Percentiles rank a stretch among this genome's conserved stretches.
phyloP scores from a whole-genome alignment of 352 stramenopile species.

The Globisporangium iwayamae region DNA sequence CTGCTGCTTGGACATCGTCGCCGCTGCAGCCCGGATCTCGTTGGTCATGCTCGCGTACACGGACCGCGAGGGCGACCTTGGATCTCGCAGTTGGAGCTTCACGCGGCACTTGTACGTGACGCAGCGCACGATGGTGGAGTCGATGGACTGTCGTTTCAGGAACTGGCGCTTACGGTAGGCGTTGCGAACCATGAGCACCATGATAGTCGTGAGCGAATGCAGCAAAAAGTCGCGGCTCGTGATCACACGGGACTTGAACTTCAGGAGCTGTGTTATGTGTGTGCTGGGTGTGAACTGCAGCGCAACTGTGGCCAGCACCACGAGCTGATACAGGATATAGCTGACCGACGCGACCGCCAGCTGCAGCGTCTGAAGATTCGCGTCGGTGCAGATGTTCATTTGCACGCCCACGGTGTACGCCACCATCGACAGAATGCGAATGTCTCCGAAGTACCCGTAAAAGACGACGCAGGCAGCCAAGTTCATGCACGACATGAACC shows the following conservation, averaged over 20 bases:
- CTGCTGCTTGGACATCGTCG: conserved; percentile 7
- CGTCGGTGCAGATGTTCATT: conserved; percentile 8
- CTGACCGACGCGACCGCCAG: not conserved
- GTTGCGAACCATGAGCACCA: conserved; percentile 13
- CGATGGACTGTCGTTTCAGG: not conserved
- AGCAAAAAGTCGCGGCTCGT: conserved; percentile 7
- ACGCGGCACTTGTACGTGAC: conserved; percentile 18
- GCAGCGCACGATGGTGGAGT: conserved; percentile 14
- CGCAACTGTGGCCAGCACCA: not conserved
- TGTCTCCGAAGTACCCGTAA: not conserved
- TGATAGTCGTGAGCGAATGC: conserved; percentile 14
- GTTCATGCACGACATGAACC: conserved; percentile 15
- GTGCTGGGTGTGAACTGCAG: conserved; percentile 5
- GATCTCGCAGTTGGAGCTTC: not conserved
- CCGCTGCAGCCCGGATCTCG: not conserved
- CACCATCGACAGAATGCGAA: not conserved
- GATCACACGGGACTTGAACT: not conserved
- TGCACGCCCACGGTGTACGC: not conserved
- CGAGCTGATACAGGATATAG: conserved; percentile 1
- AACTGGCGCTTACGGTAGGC: conserved; percentile 16
- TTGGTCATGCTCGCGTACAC: not conserved
- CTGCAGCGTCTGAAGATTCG: not conserved
- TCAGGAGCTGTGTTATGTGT: not conserved
- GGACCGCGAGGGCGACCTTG: not conserved
- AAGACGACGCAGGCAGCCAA: not conserved